Evolutionary conservation across 1,139 yeast species (phyloP), one percentile per base, ranked within the genome.

Genomic region (Protomyces inundatus): DNA sequence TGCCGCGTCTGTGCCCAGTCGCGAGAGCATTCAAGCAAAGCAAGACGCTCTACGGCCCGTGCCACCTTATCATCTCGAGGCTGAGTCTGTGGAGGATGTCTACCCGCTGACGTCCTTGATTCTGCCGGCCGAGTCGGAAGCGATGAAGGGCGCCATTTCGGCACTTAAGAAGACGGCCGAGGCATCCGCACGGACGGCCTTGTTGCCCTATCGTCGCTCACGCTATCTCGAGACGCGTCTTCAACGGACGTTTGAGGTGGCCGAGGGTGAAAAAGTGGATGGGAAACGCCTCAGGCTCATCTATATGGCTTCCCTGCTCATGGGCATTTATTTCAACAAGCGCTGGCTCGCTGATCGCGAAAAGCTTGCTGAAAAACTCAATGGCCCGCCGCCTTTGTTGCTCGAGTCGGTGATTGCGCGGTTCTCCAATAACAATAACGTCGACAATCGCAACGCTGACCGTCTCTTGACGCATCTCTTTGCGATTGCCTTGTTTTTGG

Each of bases 381-480:
- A 84, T 67, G 81, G 82, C 66, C 90, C 93, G 45, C 83, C 96
- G 3, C 93, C 88, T 67, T 72, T 79, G 3, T 78, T 93, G 39
- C 76, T 90, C n/a, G 90, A 87, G 71, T 89, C 90, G 35, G 77
- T 90, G 48, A 76, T 90, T 66, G 82, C 82, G 57, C 81, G 87
- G 66, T 91, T 90, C 74, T 80, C 96, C 23, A 81, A 85, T 56
- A 74, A 81, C 80, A 63, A 82, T 83, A 69, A 96, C 95, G 67
- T 85, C 82, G 74, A 80, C 68, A 82, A 86, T 71, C 82, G 87
- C 14, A 90, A 82, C 73, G 79, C 82, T 67, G 96, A 90, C 76
- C 90, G 87, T 76, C 79, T 93, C 59, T 78, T 93, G 69, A 87
- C 97, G 74, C 87, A 84, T 76, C 79, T 90, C 62, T 78, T 93